Conservation (phyloP, 305 asterid species). For the Fraxinus paxiana region DNA sequence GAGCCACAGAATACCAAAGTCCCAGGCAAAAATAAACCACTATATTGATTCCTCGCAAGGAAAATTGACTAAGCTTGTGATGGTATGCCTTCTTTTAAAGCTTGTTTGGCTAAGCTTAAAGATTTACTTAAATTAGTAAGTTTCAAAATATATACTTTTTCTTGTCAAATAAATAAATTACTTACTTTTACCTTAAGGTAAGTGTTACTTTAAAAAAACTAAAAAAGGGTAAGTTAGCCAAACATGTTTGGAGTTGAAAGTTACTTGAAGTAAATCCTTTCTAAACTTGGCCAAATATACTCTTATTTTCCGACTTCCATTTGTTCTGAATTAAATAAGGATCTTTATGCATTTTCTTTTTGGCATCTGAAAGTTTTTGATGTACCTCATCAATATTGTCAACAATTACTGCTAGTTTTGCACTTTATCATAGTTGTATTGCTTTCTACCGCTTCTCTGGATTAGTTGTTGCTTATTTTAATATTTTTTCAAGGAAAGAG, state of each 20-base stretch:
- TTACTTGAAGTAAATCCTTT: conserved; percentile 4
- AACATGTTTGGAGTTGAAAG: background rate
- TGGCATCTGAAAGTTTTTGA: background rate
- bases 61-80: conserved; percentile 88
- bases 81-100: conserved; percentile 54
- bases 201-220: background rate
- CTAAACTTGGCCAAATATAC: background rate
- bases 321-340: conserved; percentile 3
- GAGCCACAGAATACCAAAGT: conserved; percentile 73
- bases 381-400: background rate
- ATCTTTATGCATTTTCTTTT: background rate
- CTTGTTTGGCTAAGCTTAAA: background rate
- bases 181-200: background rate
- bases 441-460: background rate
- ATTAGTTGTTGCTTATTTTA: background rate
- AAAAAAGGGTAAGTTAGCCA: background rate
- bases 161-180: background rate
- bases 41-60: conserved; percentile 85
- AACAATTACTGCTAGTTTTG: background rate
- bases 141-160: background rate
- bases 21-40: conserved; percentile 74
- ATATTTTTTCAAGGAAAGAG: background rate
- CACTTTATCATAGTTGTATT: background rate
- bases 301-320: conserved; percentile 8
- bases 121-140: background rate